phyloP scores from a whole-genome alignment of 1,139 yeast genomes.

The Sugiyamaella grinbergsii region DNA sequence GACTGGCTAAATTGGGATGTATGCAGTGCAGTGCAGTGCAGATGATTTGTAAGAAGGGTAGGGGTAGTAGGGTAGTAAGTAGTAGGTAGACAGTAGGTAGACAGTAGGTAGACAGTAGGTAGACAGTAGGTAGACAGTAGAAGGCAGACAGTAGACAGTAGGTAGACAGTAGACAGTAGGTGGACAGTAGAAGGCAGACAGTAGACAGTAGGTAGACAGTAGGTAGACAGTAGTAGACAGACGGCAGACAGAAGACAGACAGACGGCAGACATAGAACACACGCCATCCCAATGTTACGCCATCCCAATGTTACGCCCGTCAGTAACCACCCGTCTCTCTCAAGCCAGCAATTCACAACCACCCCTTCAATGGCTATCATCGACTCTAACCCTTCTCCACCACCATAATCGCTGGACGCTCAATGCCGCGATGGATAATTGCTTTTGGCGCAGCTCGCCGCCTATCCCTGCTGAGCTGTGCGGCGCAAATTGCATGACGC shows the following conservation, averaged over 20 bases:
- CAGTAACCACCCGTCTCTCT: no score
- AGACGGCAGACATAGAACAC: neutral
- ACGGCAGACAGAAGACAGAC: no score
- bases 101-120: no score
- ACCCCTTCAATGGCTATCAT: no score
- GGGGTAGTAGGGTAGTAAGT: neutral
- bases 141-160: neutral
- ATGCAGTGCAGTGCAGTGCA: constrained; percentile 9
- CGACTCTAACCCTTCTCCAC: neutral
- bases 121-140: neutral
- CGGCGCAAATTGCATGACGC: constrained; percentile 3
- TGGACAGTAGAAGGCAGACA: no score
- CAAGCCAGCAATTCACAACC: no score
- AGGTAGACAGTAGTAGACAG: no score
- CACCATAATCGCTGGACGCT: neutral
- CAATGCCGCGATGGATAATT: no score
- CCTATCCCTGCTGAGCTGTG: no score
- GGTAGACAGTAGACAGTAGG: neutral
- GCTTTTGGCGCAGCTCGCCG: no score
- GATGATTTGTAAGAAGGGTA: constrained; percentile 1
- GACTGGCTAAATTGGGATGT: neutral
- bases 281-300: constrained; percentile 1
- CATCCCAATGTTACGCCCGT: no score
- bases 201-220: no score
- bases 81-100: neutral